Base-by-base conservation (phyloP, 225 moss, liverwort and hornwort species). In the Lunularia cruciata region DNA sequence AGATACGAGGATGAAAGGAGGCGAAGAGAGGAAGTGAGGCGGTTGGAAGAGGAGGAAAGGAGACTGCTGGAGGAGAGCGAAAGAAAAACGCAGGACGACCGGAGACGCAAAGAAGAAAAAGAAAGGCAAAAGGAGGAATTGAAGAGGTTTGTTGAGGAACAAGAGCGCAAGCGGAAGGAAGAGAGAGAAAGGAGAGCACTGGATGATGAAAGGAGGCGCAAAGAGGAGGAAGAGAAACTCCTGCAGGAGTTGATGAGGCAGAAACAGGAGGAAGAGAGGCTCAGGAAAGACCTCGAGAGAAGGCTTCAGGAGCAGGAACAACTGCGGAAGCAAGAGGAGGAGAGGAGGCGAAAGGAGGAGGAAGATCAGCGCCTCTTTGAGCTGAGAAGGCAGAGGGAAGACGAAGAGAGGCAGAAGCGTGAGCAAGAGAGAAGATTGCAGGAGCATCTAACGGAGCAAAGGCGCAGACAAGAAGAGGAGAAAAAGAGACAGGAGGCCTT, bases 1-100 rank as follows among this genome's bases (percentile, higher is more conserved):
- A n/a, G 43, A n/a, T 55, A 73, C 9, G 65, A 68, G 52, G 77
- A 73, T 15, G 73, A 81, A 60, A 58, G 52, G 52, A 65, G 70
- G 54, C 59, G 52, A 26, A 69, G 47, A 26, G 81, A 77, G 42
- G 36, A 77, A 10, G 23, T 73, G 45, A 69, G 65, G 40, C 65
- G 52, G 60, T 63, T 81, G 26, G 59, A 67, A 18, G 73, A 73
- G 32, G 46, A 52, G 36, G 76, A 81, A 37, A 69, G 58, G 46
- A 57, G 60, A 63, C 46, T 56, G 22, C 48, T 59, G 52, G 67
- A 68, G 8, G 70, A 72, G 30, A 68, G 61, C 61, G 72, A 76
- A 61, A 37, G 47, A 8, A 76, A 57, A 66, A 14, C 18, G 47
- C 58, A 72, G 33, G 75, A 63, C 18, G 71, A 62, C 8, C 25